Base-by-base conservation (phyloP, 805 yeast genomes). In the Ogataea angusta region DNA sequence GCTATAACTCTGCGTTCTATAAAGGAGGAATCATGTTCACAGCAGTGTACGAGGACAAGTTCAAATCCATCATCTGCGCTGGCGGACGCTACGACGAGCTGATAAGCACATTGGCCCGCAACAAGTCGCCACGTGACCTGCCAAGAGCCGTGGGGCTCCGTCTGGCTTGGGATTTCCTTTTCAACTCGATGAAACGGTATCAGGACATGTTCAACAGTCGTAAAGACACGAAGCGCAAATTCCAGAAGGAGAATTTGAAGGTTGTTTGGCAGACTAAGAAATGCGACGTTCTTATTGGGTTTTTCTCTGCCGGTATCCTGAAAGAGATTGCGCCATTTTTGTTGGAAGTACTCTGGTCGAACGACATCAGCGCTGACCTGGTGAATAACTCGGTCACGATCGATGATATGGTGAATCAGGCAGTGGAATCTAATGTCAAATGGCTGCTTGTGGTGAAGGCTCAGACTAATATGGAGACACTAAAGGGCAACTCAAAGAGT, bases 51-150 rank as follows among this genome's bases (percentile, higher is more conserved):
- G 84, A 86, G 40, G 82, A 79, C 3, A 79, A 71, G 52, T 56
- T 47, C 59, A 68, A 55, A 42, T 49, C 67, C 5, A 69, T 82
- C 23, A 67, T 93, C 29, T 93, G 93, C 12, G 91, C 93, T 0
- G 99, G 99, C 32, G 99, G 99, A 2, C 69, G 99, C 40, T 93
- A 89, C 57, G 98, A 91, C 54, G 68, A 70, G 15, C 69, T 93
- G 48, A 76, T 89, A 10, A 68, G 77, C 3, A 71, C 80, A 13
- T 72, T 88, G 45, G 76, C 91, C 0, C 79, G 85, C 49, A 59
- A 63, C 32, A 64, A 61, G 36, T 46, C 59, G 9, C 48, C 59
- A 1, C 42, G 48, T 5, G 44, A 54, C 4, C 51, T 73, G 36
- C 70, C 75, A 15, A 70, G 72, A 38, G 95, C 89, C 1, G 97